Base-by-base conservation (phyloP, 306 rosid genomes). In the Citrullus mucosospermus region DNA sequence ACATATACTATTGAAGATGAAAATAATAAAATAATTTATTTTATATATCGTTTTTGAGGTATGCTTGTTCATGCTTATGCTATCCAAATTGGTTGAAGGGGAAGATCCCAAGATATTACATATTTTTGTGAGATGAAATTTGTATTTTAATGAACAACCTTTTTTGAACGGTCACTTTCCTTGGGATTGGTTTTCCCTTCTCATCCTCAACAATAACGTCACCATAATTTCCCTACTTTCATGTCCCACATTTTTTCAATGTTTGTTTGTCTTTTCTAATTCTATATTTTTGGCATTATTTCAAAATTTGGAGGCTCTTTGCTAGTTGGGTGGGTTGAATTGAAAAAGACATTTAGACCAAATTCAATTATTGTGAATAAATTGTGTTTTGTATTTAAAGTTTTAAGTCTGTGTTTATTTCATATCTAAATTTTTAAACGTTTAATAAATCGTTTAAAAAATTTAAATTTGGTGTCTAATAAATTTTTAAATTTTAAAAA, bases 11-110 rank as follows among this genome's bases (percentile, higher is more conserved):
- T 25, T 25, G 28, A 25, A 25, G 28, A 25, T 25, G 28, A 25
- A 25, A 25, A 25, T 25, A 25, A 25, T 25, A 25, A 25, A 25
- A 25, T 25, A 25, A 25, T 25, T 25, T 25, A 25, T 25, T 25
- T 25, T 25, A 25, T 25, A 25, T 25, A 25, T 25, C 28, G 0
- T 25, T 25, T 25, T 25, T 25, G 28, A 25, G 28, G 28, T 25
- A 25, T 25, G 28, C 28, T 25, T 25, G 28, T 25, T 53, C 7
- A 55, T 55, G 60, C 1, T 58, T 20, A 58, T 61, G 39, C 18
- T 61, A 61, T 60, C 68, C 68, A 61, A 61, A 61, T 61, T 61
- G 68, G 68, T 61, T 30, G 68, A 61, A 61, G 68, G 68, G 68
- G 68, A 61, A 32, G 68, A 34, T 61, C 41, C 38, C 38, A 61